Conservation (phyloP, 108 stramenopile species). For the Stephanodiscus minutulus region DNA sequence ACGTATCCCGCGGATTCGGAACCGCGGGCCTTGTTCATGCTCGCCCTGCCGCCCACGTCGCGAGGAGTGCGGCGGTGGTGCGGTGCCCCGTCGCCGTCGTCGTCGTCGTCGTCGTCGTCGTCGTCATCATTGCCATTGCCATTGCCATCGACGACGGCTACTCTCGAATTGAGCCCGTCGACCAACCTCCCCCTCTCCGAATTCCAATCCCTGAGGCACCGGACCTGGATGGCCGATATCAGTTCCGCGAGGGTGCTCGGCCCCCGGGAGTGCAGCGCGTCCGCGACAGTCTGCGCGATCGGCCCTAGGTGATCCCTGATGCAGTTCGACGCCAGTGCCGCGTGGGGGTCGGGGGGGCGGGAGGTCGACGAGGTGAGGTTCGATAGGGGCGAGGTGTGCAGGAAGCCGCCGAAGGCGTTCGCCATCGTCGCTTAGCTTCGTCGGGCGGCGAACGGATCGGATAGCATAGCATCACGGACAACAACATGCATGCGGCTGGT, state of each 20-base stretch:
- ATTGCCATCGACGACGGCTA: neutral
- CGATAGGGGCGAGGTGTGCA: constrained; percentile 65
- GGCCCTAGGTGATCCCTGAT: constrained; percentile 84
- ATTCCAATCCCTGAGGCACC: constrained; percentile 52
- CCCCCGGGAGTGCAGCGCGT: constrained; percentile 63
- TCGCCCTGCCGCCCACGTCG: constrained; percentile 33
- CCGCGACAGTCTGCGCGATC: constrained; percentile 75
- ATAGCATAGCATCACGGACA: no score
- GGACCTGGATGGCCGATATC: constrained; percentile 38
- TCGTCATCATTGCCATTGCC: neutral
- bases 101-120: neutral
- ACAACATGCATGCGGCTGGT: no score
- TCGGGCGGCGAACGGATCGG: no score
- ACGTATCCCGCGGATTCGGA: constrained; percentile 50
- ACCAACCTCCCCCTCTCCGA: constrained; percentile 45
- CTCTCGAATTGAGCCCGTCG: constrained; percentile 19
- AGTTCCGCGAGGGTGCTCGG: constrained; percentile 55
- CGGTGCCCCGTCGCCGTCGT: constrained; percentile 22
- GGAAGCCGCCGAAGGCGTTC: constrained; percentile 71
- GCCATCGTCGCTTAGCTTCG: no score
- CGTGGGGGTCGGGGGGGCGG: constrained; percentile 53
- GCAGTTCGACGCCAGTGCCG: constrained; percentile 66
- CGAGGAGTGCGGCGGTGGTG: no score
- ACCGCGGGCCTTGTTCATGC: constrained; percentile 50
- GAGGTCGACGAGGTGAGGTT: constrained; percentile 51